Base-by-base conservation (phyloP, 495 filamentous ascomycete species). In the Penicillium goetzii region DNA sequence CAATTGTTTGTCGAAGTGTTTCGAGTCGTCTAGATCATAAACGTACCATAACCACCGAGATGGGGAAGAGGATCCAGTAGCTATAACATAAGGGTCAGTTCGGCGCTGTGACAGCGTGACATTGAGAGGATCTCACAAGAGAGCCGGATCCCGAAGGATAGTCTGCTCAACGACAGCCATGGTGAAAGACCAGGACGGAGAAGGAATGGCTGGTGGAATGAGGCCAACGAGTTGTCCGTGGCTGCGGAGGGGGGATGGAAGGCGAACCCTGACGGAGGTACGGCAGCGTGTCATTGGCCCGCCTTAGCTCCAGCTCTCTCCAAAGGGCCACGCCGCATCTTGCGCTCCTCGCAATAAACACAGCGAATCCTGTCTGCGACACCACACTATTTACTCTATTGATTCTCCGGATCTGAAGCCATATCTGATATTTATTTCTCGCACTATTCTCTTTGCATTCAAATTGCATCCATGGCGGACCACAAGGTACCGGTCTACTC, bases 21-120 rank as follows among this genome's bases (percentile, higher is more conserved):
- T 6, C 19, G 8, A n/a, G 32, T 12, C 28, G 45, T 51, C 36
- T 23, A 32, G 45, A 28, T 34, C 7, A 17, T 32, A 41, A 33
- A 34, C 76, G 52, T 85, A 96, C 92, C 96, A 99, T 98, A 72
- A 99, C 95, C 67, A 95, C 83, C 19, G 93, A 93, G 74, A 99
- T 99, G 26, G 95, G 95, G 67, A 98, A 90, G 38, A 99, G 81
- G 77, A 99, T 98, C 95, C 95, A 98, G 81, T 96, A 97, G 79
- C 93, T 97, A 50, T 61, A 66, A 15, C 67, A 66, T 60, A 61
- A 28, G 30, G 50, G 59, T 73, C 25, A 73, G 70, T 55, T 38
- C 17, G 36, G 55, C 21, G n/a, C n/a, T 38, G 49, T 62, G 56
- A n/a, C 38, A 43, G n/a, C 33, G 32, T 60, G 15, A 50, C 49